Base-by-base conservation (phyloP, 306 rosid species). In the Citrullus amarus region DNA sequence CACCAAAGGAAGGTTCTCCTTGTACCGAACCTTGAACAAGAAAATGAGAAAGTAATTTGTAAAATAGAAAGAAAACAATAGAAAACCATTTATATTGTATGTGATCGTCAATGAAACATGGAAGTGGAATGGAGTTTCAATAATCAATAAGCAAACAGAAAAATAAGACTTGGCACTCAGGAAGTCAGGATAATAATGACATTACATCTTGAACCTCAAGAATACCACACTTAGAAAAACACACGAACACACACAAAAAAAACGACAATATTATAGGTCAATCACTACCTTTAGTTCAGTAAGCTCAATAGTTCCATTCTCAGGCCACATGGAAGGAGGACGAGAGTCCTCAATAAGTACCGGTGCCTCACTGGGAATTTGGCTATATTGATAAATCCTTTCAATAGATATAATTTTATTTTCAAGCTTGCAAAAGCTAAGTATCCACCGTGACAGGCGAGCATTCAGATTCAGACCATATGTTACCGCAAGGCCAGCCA, bases 381-480 rank as follows among this genome's bases (percentile, higher is more conserved):
- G 91, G 84, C 97, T 90, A 89, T 94, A 90, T 84, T 94, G 98
- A 79, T 94, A 94, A 72, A 94, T 94, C 85, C 97, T 94, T 85
- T 93, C 98, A 41, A 92, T 90, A 69, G 98, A 93, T 81, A 93
- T 93, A 77, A 93, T 93, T 86, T 94, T 92, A 82, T 94, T 94
- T 87, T 94, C 98, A 71, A 94, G 98, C 87, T 94, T 94, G 90
- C 98, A 94, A 83, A 94, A 94, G 87, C 96, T 94, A 69, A 94
- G 97, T 82, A 94, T 92, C 98, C 98, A 94, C 68, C 96, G 88
- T 6, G 98, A 94, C 70, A 94, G 76, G 36, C 96, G 94, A 63
- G 87, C 92, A 83, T 92, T 94, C 79, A 94, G 86, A 84, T 94
- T 92, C 80, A 94, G 86, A 76, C 98, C 97, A 53, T 94, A 92